These are phyloP conservation scores for Papiliotrema fonsecae DNA, from an alignment of 1,284 basidiomycete genomes.

Conservation along the genomic window DNA sequence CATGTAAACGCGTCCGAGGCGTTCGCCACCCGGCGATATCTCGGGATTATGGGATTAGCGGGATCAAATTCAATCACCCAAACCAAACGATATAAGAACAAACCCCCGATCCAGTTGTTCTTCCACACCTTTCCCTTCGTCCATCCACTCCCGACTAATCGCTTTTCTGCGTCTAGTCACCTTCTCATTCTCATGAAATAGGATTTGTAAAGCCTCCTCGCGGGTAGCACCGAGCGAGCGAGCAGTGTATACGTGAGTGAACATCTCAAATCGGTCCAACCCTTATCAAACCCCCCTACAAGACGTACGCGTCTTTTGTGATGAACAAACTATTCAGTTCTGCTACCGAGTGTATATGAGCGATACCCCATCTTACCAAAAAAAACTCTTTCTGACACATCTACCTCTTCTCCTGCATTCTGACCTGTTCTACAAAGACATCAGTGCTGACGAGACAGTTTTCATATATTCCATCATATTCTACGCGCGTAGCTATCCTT, in stretches of 20 bases:
- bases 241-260: constrained; percentile 8
- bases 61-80: neutral
- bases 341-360: constrained; percentile 48
- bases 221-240: neutral
- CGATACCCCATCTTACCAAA: constrained; percentile 44
- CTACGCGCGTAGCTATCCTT: neutral
- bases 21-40: neutral
- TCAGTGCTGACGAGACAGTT: constrained; percentile 6
- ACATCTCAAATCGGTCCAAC: neutral
- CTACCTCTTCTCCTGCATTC: constrained; percentile 1
- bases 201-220: constrained; percentile 1
- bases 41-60: neutral
- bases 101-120: neutral
- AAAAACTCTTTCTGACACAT: constrained; percentile 29
- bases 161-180: neutral
- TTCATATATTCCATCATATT: constrained; percentile 1
- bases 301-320: constrained; percentile 15
- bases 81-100: neutral
- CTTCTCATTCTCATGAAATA: constrained; percentile 6
- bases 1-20: no score
- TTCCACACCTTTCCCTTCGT: neutral
- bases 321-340: constrained; percentile 46
- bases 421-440: neutral
- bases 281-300: constrained; percentile 3
- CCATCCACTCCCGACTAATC: neutral